phyloP scores from a whole-genome alignment of 768 basidiomycete species.

The Tulasnella sp. region DNA sequence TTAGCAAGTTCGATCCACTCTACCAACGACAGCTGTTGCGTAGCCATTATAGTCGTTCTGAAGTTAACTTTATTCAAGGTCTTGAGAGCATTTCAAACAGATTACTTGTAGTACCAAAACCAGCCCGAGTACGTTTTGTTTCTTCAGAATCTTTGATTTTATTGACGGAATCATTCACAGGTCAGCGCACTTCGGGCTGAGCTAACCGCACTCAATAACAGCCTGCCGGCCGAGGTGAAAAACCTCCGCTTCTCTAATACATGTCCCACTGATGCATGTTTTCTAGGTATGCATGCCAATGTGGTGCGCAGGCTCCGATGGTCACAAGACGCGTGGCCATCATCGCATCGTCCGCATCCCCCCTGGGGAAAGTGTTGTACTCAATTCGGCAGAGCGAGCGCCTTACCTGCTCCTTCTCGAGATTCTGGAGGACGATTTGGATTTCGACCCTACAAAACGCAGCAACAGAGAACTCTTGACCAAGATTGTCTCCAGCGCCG shows the following conservation, averaged over 20 bases:
- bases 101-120: slow-evolving; percentile 81
- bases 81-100: slow-evolving; percentile 90
- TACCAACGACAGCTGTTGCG: slow-evolving; percentile 64
- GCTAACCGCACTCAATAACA: slow-evolving; percentile 88
- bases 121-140: slow-evolving; percentile 42
- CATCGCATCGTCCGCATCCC: slow-evolving; percentile 95
- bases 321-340: slow-evolving; percentile 47
- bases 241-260: slow-evolving; percentile 21
- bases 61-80: slow-evolving; percentile 76
- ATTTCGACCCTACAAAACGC: slow-evolving; percentile 78
- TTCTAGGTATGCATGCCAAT: slow-evolving; percentile 30
- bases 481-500: no score
- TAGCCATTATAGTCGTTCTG: slow-evolving; percentile 78
- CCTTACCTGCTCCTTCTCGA: slow-evolving; percentile 90
- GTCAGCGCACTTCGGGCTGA: slow-evolving; percentile 95
- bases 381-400: slow-evolving; percentile 93
- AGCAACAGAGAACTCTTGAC: slow-evolving; percentile 75
- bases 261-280: neutral
- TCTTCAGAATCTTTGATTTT: neutral
- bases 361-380: slow-evolving; percentile 91
- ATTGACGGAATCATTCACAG: neutral
- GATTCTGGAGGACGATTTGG: slow-evolving; percentile 77
- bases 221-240: slow-evolving; percentile 92
- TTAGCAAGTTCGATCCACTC: slow-evolving; percentile 53
- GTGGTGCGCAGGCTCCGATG: slow-evolving; percentile 44